Base-by-base conservation (phyloP, 2,329 filamentous ascomycete genomes). In the Aschersonia sp. region DNA sequence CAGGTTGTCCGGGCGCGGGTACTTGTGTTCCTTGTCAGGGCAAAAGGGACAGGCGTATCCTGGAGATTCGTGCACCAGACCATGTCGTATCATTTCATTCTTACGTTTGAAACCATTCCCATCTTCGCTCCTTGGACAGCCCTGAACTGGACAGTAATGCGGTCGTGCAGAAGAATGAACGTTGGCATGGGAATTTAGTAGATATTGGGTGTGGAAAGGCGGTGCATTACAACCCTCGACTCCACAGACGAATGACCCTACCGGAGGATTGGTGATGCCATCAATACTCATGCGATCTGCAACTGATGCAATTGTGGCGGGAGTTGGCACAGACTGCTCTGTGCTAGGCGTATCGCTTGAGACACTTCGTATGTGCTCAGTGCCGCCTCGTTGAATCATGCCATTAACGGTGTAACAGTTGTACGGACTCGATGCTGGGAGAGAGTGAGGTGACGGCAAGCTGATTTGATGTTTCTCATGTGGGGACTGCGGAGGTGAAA, bases 1-100 rank as follows among this genome's bases (percentile, higher is more conserved):
- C 48, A 98, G 69, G 70, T 97, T 97, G 63, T 98, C 92, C 35
- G 92, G 92, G 55, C 92, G 75, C 4, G 92, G 92, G 62, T 97
- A 97, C 61, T 85, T 89, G 64, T 96, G 91, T 61, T 96, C 89
- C 54, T 89, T 77, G 58, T 95, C 89, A 1, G 88, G 85, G 63
- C 92, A 98, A 61, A 96, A 97, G 0, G 92, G 92, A 63, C 92
- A 98, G 31, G 95, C 82, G 59, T 97, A 98, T 51, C 91, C 91
- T 1, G 92, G 92, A 5, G 88, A 94, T 54, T 89, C 84, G 59
- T 98, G 92, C 4, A 97, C 92, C 3, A 97, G 75, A 1, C 91
- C 89, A 59, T 84, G 80, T 31, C 80, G 67, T 44, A 84, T 84
- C 80, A 84, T 83, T 60, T 84, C 81, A 54, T 84, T 84, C 61